These are phyloP conservation scores for Vitis hybrid DNA, from an alignment of 177 flowering plant genomes.

Conservation along the genomic window DNA sequence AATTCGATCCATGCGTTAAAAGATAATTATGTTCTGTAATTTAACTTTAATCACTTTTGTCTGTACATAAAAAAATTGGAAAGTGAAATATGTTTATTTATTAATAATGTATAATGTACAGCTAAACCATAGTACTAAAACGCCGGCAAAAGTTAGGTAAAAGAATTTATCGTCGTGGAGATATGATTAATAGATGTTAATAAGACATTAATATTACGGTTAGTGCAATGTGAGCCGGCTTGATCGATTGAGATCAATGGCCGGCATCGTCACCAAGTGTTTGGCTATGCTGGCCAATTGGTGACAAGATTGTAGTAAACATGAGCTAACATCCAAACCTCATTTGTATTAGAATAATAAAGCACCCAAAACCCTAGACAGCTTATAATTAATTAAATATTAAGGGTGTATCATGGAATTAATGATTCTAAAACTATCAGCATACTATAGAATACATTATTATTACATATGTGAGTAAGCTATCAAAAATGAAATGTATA, in stretches of 20 bases:
- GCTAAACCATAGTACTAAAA: constrained; percentile 7
- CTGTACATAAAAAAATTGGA: no score
- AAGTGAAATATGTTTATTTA: no score
- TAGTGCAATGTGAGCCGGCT: constrained; percentile 25
- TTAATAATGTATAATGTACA: not conserved
- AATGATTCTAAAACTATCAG: not conserved
- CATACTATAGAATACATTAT: not conserved
- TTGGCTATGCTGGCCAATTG: constrained; percentile 15
- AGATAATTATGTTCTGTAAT: no score
- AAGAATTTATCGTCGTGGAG: not conserved
- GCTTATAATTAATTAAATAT: constrained; percentile 2
- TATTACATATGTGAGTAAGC: no score
- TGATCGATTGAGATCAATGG: constrained; percentile 4
- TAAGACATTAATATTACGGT: constrained; percentile 23
- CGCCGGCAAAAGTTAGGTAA: constrained; percentile 25
- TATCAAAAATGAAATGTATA: no score
- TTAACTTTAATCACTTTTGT: no score
- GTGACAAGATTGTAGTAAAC: constrained; percentile 23
- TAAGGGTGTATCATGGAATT: not conserved
- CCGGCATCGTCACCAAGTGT: constrained; percentile 20
- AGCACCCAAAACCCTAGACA: constrained; percentile 10
- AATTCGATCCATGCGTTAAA: no score
- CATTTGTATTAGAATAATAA: not conserved
- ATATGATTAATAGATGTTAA: constrained; percentile 19
- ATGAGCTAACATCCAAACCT: constrained; percentile 19